Conservation (phyloP, 179 eudicot species). For the Vitellaria paradoxa region DNA sequence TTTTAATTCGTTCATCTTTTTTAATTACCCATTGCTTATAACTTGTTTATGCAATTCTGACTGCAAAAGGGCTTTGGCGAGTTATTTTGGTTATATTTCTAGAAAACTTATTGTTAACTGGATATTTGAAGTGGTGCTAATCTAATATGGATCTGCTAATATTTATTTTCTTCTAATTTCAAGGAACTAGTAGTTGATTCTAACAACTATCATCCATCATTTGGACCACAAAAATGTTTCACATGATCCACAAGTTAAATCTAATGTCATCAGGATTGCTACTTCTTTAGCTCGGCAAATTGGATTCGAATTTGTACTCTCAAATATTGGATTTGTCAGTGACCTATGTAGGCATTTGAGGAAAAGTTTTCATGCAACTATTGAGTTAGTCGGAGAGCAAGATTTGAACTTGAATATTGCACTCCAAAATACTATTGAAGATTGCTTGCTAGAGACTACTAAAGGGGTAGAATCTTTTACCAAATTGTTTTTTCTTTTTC, state of each 20-base stretch:
- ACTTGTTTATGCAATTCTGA: too few relatives aligned
- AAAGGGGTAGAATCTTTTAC: conserved; percentile 62
- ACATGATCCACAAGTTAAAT: conserved; percentile 73
- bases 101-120: too few relatives aligned
- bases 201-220: conserved; percentile 76
- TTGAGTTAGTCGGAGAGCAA: conserved; percentile 58
- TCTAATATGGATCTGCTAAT: background rate
- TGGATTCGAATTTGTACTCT: conserved; percentile 50
- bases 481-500: background rate
- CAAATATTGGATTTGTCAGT: conserved; percentile 74
- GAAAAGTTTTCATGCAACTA: conserved; percentile 84
- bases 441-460: conserved; percentile 79
- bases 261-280: conserved; percentile 72
- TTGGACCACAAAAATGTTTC: conserved; percentile 92
- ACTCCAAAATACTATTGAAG: conserved; percentile 79
- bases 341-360: conserved; percentile 85
- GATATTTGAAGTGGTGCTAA: too few relatives aligned
- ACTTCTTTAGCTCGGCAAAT: conserved; percentile 73
- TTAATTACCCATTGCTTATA: too few relatives aligned
- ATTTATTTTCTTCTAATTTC: conserved; percentile 21
- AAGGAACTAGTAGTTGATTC: conserved; percentile 69
- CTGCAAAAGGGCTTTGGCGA: background rate
- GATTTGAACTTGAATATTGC: conserved; percentile 59
- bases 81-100: background rate
- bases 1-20: too few relatives aligned